Conservation (phyloP, 2,329 filamentous ascomycete species). For the Thermoascus crustaceus region DNA sequence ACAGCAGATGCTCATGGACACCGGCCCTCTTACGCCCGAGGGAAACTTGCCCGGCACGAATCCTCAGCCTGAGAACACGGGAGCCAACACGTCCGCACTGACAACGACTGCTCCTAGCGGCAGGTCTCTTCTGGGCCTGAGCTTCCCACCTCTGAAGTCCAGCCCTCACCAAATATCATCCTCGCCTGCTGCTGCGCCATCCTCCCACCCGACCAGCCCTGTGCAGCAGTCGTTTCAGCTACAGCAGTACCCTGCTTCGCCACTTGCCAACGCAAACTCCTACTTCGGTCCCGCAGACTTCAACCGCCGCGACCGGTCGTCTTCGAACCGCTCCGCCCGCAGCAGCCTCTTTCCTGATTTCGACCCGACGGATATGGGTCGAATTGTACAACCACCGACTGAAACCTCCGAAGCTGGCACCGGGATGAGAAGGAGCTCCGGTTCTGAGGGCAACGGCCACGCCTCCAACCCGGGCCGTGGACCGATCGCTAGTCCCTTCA, state of each 20-base stretch:
- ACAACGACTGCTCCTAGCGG: slow-evolving; percentile 22
- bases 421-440: slow-evolving; percentile 23
- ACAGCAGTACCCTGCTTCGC: slow-evolving; percentile 26
- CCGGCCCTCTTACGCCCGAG: slow-evolving; percentile 50
- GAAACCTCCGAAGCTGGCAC: slow-evolving; percentile 24
- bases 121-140: slow-evolving; percentile 28
- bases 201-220: slow-evolving; percentile 27
- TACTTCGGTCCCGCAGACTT: slow-evolving; percentile 25
- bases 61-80: slow-evolving; percentile 23
- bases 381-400: slow-evolving; percentile 21
- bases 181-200: slow-evolving; percentile 23
- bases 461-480: slow-evolving; percentile 29
- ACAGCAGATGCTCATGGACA: slow-evolving; percentile 35
- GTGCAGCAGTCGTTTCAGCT: slow-evolving; percentile 23
- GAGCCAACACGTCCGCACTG: slow-evolving; percentile 15
- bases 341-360: slow-evolving; percentile 29
- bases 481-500: slow-evolving; percentile 31
- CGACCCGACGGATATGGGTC: slow-evolving; percentile 23
- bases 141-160: slow-evolving; percentile 26
- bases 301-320: slow-evolving; percentile 30
- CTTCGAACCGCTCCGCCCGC: slow-evolving; percentile 33
- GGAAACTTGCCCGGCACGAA: slow-evolving; percentile 49
- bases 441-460: slow-evolving; percentile 23
- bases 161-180: slow-evolving; percentile 28
- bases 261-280: slow-evolving; percentile 22